Base-by-base conservation (phyloP, 1,284 basidiomycete genomes). In the Laetiporus sulphureus region DNA sequence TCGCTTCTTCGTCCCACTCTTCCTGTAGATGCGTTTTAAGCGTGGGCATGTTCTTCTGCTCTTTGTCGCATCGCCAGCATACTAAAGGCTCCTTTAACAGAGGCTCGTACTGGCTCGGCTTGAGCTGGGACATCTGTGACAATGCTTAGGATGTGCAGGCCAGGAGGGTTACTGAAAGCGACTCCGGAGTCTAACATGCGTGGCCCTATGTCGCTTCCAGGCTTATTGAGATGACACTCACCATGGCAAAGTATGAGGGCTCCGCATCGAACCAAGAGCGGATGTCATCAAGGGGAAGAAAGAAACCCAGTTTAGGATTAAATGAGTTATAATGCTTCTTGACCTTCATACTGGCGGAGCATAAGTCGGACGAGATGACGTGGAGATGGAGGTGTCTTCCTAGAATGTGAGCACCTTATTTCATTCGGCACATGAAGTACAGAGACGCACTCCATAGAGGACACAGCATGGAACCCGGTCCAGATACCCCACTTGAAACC, bases 271-370 rank as follows among this genome's bases (percentile, higher is more conserved):
- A 80, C 83, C 87, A 91, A 0, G 69, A 67, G 31, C 87, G 63
- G 3, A 96, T 83, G 4, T 89, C 78, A 25, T 77, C 70, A 3
- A 96, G 65, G 41, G 81, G 75, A 0, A 98, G 56, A 61, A 96
- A 97, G 66, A 93, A 97, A 0, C 91, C 93, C 11, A 77, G 68
- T 22, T 75, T 75, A 0, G 94, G 95, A 53, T 89, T 81, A 66
- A 98, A 99, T 2, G 91, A 91, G 59, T 95, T 92, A 67, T 92
- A 92, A 55, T 98, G 93, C 56, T 89, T 93, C 71, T 96, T 97
- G 48, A 75, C 77, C 64, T 95, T 98, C 65, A 98, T 65, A 27
- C 68, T 65, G 2, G 76, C 70, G 0, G 86, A 84, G 38, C 78
- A 72, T 15, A 96, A 65, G 58, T 99, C 94, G 16, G 75, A 71